These are phyloP conservation scores for Trichomonas vaginalis DNA, from an alignment of 208 protist species.

Conservation along the genomic window DNA sequence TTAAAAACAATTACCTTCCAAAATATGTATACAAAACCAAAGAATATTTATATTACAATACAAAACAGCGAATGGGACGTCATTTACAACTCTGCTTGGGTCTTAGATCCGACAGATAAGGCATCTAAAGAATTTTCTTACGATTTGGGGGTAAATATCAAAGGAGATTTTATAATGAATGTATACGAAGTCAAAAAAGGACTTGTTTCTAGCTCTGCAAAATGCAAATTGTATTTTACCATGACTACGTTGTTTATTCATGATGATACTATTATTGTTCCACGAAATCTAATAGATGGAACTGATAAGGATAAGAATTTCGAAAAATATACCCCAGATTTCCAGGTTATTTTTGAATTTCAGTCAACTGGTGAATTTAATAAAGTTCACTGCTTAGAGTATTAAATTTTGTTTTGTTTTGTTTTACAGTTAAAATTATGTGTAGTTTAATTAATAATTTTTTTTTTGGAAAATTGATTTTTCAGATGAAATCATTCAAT, in stretches of 20 bases:
- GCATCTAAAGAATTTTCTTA: neutral
- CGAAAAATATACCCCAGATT: neutral
- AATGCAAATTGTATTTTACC: neutral
- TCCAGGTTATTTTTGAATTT: neutral
- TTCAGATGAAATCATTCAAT: too few species aligned
- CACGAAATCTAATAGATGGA: neutral
- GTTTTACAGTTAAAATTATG: too few species aligned
- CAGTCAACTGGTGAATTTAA: neutral
- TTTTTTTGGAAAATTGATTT: too few species aligned
- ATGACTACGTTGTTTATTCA: neutral
- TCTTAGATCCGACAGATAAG: neutral
- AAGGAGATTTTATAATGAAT: neutral
- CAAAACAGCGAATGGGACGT: neutral
- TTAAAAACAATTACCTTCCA: neutral
- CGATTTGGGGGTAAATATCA: neutral
- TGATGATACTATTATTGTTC: neutral
- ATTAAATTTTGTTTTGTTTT: neutral
- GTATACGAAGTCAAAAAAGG: neutral
- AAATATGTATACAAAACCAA: neutral
- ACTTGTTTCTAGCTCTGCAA: neutral
- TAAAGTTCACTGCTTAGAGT: neutral
- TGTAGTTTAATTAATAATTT: too few species aligned
- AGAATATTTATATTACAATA: neutral
- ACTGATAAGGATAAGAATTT: neutral
- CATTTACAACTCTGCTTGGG: neutral